Evolutionary conservation across 495 filamentous ascomycete species (phyloP).

Genomic region (Polyplosphaeria fusca): DNA sequence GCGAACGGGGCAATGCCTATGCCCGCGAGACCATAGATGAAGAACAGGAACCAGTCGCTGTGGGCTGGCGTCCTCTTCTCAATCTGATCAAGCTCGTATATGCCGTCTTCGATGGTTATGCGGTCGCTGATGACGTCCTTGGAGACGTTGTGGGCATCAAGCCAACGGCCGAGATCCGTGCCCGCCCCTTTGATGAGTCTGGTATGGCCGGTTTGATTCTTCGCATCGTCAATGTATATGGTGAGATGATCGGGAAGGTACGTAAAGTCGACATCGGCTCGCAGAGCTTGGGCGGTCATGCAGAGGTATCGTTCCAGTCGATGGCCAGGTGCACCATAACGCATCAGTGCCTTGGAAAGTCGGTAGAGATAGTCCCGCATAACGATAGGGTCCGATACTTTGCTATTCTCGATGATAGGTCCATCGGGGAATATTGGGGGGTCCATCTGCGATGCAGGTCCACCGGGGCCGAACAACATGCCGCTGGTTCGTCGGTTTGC

Average conservation of each 20-base stretch:
- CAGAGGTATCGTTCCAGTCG: slow-evolving; percentile 2
- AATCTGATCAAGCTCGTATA: neutral
- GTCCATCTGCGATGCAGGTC: no score
- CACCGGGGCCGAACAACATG: no score
- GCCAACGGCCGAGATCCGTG: slow-evolving; percentile 5
- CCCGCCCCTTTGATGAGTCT: slow-evolving; percentile 3
- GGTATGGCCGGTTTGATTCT: slow-evolving; percentile 4
- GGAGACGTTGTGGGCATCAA: slow-evolving; percentile 7
- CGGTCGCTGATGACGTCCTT: slow-evolving; percentile 10
- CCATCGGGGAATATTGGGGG: no score
- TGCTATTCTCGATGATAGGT: no score
- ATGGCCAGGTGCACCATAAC: slow-evolving; percentile 25
- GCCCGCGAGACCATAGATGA: slow-evolving; percentile 12
- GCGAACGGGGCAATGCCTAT: slow-evolving; percentile 5
- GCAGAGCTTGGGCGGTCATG: slow-evolving; percentile 5
- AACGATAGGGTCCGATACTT: no score
- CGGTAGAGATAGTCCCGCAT: no score
- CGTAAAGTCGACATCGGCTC: slow-evolving; percentile 3
- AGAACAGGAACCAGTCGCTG: neutral
- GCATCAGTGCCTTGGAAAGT: slow-evolving; percentile 1
- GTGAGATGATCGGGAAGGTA: slow-evolving; percentile 24
- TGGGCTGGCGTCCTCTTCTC: neutral
- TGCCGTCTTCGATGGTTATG: neutral
- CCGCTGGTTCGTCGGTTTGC: no score
- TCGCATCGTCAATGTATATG: slow-evolving; percentile 11